Base-by-base conservation (phyloP, 2,329 filamentous ascomycete species). In the Alternaria hordeiaustralica region DNA sequence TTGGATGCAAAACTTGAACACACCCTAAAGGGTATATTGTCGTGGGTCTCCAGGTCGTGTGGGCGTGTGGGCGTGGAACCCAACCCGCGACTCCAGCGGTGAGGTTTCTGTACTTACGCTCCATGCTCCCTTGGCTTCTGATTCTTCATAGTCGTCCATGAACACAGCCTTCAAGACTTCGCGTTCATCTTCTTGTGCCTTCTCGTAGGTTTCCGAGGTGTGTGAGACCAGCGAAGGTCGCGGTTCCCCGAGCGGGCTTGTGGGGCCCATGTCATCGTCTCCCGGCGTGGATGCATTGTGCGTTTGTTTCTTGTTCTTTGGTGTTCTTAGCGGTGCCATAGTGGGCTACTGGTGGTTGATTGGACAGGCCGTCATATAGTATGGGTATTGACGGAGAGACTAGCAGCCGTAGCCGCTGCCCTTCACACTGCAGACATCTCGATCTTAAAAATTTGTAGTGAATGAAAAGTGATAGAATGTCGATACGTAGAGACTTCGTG, bases 121-220 rank as follows among this genome's bases (percentile, higher is more conserved):
- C 95, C 95, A 98, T 44, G 94, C 94, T 70, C 88, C 86, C 63
- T 87, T 87, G 55, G 87, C 87, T 74, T 90, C 88, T 72, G 93
- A 87, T 77, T 91, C 89, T 71, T 91, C 86, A 75, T 93, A 97
- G 76, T 97, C 94, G 63, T 97, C 93, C 70, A 90, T 91, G 76
- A 96, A 98, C 54, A 98, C 96, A 45, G 95, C 92, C 73, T 91
- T 87, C 63, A 98, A 85, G 47, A 90, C 95, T 77, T 96, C 88
- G 61, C 97, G 86, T 82, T 98, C 96, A 77, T 97, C 92, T 74
- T 91, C 86, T 82, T 98, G 96, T 33, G 92, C 89, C 81, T 96
- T 91, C 68, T 90, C 88, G 82, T 97, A 97, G 62, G 70, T 71
- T 75, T 94, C 84, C 62, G 86, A 86, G 44, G 82, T 81, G 72